These are phyloP conservation scores for Boletus edulis DNA, from an alignment of 768 basidiomycete genomes.

Conservation along the genomic window DNA sequence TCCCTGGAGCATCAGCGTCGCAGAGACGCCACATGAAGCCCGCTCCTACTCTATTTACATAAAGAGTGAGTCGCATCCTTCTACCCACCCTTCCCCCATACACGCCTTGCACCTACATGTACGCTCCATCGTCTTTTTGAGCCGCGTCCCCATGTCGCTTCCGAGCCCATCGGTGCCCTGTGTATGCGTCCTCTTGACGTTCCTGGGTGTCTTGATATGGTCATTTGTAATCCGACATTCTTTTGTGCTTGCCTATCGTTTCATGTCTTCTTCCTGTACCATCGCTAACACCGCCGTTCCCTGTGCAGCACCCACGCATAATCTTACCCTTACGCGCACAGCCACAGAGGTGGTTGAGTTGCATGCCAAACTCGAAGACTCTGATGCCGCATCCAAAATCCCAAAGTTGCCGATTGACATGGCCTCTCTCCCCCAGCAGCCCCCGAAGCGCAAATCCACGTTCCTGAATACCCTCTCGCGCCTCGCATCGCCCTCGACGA, in stretches of 20 bases:
- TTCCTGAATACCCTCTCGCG: constrained; percentile 87
- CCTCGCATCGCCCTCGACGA: constrained; percentile 68
- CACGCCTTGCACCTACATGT: constrained; percentile 16
- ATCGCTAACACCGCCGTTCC: constrained; percentile 30
- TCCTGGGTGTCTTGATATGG: constrained; percentile 13
- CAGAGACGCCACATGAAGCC: constrained; percentile 76
- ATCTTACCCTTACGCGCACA: constrained; percentile 81
- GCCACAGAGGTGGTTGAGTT: constrained; percentile 76
- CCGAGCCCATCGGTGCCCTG: constrained; percentile 27
- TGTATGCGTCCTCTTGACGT: constrained; percentile 14
- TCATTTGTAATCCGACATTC: constrained; percentile 12
- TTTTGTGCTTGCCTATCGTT: constrained; percentile 15
- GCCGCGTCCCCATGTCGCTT: constrained; percentile 18
- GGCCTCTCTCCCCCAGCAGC: constrained; percentile 46
- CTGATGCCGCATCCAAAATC: constrained; percentile 52
- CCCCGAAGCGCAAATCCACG: constrained; percentile 72
- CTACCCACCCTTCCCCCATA: constrained; percentile 22
- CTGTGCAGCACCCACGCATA: constrained; percentile 77
- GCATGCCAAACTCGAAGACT: constrained; percentile 74
- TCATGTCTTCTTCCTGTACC: constrained; percentile 9
- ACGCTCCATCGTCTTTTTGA: constrained; percentile 19
- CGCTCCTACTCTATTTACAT: constrained; percentile 77
- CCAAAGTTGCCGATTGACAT: constrained; percentile 64
- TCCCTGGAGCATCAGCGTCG: constrained; percentile 86
- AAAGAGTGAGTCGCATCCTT: constrained; percentile 65